Evolutionary conservation across 768 basidiomycete genomes (phyloP), one percentile per base, ranked within the genome.

Genomic region (Boletus rubropictus): DNA sequence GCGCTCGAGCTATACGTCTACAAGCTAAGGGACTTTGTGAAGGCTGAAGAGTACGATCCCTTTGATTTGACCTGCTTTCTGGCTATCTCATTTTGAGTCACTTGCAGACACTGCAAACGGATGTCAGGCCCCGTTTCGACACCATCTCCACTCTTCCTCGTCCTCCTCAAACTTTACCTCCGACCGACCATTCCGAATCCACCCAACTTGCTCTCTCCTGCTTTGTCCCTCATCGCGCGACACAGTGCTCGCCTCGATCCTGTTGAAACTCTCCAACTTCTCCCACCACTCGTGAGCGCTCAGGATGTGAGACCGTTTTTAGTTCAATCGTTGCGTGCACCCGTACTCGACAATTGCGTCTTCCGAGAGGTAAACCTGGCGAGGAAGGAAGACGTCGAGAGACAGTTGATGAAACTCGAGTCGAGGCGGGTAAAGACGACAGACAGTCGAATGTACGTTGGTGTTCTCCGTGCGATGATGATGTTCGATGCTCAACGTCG

Each of bases 1-100:
- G 93, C 95, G 1, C 77, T 98, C n/a, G 90, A 94, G 60, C 77
- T 95, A 12, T 99, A 98, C 62, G 92, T 94, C 6, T 86, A 97
- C 60, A 80, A 82, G 29, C 72, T 98, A 27, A 77, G 83, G 32
- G 86, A 94, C 59, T 91, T 85, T 62, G 51, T 68, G 22, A 91
- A 91, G 52, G 96, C 96, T 0, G 96, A 98, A 71, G 82, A 87
- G 90, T 94, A 57, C 53, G 84, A 63, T 17, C 5, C n/a, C 31
- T 3, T 44, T 47, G 12, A 28, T 8, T 21, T 5, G 15, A 25
- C 18, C 12, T 22, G 29, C 8, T 17, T 24, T 7, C 25, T 9
- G 22, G 21, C 7, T 3, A 25, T 46, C 54, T 46, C 39, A 20
- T 15, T 21, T 37, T 22, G 12, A 5, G 4, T 20, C 15, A 29